Evolutionary conservation across 139 green algal species (phyloP).

Genomic region (Limnomonas spitsbergensis): DNA sequence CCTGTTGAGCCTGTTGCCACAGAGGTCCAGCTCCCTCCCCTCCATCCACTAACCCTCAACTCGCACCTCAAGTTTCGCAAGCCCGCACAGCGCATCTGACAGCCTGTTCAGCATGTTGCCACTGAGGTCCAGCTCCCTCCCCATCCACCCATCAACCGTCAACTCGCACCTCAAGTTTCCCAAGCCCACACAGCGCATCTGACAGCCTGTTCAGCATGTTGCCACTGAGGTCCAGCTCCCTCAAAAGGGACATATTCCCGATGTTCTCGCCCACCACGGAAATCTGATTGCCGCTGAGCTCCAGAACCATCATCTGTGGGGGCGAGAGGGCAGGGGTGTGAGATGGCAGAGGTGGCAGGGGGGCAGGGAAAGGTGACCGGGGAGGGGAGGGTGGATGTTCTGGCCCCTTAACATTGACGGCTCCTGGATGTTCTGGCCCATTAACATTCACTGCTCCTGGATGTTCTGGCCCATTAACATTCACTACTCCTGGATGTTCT

Average conservation of each 20-base stretch:
- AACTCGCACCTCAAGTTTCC: constrained; percentile 50
- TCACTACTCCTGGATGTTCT: too few relatives aligned
- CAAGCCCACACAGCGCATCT: constrained; percentile 49
- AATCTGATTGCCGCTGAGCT: constrained; percentile 80
- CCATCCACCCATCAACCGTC: neutral
- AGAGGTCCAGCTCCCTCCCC: too few relatives aligned
- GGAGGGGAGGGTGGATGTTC: too few relatives aligned
- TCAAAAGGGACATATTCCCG: constrained; percentile 33
- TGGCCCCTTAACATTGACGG: too few relatives aligned
- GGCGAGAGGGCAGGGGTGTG: neutral
- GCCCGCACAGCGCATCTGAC: constrained; percentile 45
- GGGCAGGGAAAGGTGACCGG: too few relatives aligned
- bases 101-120: constrained; percentile 67
- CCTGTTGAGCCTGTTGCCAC: too few relatives aligned
- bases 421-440: too few relatives aligned
- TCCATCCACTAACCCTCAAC: too few relatives aligned
- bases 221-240: constrained; percentile 71
- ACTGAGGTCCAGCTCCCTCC: constrained; percentile 74
- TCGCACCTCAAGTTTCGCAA: constrained; percentile 58
- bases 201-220: constrained; percentile 68
- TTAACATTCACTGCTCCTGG: too few relatives aligned
- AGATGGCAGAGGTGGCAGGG: neutral
- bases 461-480: too few relatives aligned
- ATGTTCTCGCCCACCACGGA: constrained; percentile 54
- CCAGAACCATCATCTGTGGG: constrained; percentile 54